Evolutionary conservation across 192 early-diverging fungal species (phyloP).

Genomic region (Neocallimastix lanati): DNA sequence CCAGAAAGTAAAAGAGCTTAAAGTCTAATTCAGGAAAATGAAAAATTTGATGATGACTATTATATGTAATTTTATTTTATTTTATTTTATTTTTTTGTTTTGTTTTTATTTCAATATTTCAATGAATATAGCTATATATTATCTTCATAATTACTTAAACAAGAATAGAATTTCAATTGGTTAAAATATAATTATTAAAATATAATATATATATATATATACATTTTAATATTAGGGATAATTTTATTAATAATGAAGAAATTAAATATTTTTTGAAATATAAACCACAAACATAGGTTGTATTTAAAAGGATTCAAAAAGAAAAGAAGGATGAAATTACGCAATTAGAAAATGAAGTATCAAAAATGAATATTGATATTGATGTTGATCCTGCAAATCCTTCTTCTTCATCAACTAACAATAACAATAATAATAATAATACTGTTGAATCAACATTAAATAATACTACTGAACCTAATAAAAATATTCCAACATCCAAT

Average conservation of each 20-base stretch:
- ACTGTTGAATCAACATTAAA: neutral
- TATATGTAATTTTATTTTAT: slow-evolving; percentile 40
- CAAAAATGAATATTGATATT: neutral
- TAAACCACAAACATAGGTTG: slow-evolving; percentile 45
- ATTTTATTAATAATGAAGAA: slow-evolving; percentile 70
- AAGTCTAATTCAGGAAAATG: slow-evolving; percentile 51
- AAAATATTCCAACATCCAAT: neutral
- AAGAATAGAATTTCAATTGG: too few species aligned
- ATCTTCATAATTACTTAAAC: too few species aligned
- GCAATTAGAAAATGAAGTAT: neutral
- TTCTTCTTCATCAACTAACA: neutral
- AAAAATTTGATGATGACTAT: slow-evolving; percentile 79
- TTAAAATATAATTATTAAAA: too few species aligned
- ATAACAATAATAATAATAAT: neutral
- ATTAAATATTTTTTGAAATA: slow-evolving; percentile 56
- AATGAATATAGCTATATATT: too few species aligned
- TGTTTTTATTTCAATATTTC: too few species aligned
- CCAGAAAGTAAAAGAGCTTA: slow-evolving; percentile 27
- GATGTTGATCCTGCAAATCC: too few species aligned
- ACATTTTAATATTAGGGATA: too few species aligned
- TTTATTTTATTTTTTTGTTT: too few species aligned
- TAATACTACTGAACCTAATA: neutral
- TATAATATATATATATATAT: too few species aligned
- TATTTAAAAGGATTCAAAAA: slow-evolving; percentile 48
- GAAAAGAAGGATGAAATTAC: slow-evolving; percentile 6